phyloP scores from a whole-genome alignment of 23 red algal species.

The Gracilariopsis chorda region DNA sequence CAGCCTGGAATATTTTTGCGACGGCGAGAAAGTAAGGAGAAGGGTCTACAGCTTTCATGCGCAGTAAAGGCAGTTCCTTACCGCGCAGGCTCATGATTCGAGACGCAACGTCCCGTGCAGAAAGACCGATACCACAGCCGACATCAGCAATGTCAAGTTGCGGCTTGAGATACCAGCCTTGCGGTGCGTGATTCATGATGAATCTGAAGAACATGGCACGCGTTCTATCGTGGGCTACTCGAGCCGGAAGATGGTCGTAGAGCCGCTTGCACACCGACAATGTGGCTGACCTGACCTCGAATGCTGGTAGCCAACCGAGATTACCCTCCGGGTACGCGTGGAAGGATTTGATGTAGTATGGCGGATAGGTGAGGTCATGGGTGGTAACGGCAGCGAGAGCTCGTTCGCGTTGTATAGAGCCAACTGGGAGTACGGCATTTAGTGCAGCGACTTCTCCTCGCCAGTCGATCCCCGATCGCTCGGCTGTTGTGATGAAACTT shows the following conservation, averaged over 20 bases:
- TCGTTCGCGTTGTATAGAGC: background rate
- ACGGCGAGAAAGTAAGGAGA: slow-evolving; percentile 67
- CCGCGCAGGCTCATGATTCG: background rate
- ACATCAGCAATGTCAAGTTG: slow-evolving; percentile 39
- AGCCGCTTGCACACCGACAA: slow-evolving; percentile 17
- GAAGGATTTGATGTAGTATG: slow-evolving; percentile 54
- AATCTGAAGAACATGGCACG: background rate
- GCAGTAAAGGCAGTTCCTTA: background rate
- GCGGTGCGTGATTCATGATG: background rate
- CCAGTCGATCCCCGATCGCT: slow-evolving; percentile 42
- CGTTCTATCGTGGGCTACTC: background rate
- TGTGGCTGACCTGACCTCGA: slow-evolving; percentile 53
- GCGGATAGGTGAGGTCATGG: slow-evolving; percentile 11
- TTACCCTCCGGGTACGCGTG: slow-evolving; percentile 80
- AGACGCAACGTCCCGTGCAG: background rate
- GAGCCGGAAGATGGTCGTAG: background rate
- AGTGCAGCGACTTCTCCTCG: slow-evolving; percentile 5
- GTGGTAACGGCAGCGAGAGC: slow-evolving; percentile 11
- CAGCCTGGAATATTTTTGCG: background rate
- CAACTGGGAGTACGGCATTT: background rate
- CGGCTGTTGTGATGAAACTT: slow-evolving; percentile 50
- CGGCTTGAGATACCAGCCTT: background rate
- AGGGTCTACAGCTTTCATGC: slow-evolving; percentile 44
- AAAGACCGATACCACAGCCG: slow-evolving; percentile 65
- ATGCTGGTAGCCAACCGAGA: slow-evolving; percentile 64